A percentile compares a stretch with the other conserved stretches of the same genome.
phyloP scores from a whole-genome alignment of 75 land plant genomes.

The Chamaecyparis obtusa region DNA sequence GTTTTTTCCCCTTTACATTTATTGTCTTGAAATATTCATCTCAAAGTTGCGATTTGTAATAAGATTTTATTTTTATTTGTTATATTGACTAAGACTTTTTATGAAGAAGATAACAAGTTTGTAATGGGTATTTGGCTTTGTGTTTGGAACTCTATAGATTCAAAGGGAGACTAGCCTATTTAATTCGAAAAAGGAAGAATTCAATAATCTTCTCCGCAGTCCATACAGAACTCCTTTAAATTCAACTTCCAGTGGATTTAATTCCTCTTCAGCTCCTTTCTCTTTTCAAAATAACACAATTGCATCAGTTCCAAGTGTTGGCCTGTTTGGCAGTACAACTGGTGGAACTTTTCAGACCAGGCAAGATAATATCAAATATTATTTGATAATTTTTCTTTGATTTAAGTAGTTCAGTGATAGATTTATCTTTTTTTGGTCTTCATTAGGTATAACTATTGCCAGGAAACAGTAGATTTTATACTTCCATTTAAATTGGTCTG shows the following conservation, averaged over 20 bases:
- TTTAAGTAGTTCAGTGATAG: background rate
- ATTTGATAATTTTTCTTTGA: background rate
- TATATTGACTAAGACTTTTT: background rate
- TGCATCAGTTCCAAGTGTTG: conserved; percentile 38
- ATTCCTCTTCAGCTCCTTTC: conserved; percentile 11
- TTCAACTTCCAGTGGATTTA: conserved; percentile 15
- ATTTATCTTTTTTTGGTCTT: background rate
- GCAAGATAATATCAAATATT: background rate
- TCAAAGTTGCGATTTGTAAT: background rate
- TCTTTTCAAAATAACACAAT: conserved; percentile 15
- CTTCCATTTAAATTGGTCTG: background rate
- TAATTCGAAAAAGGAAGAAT: conserved; percentile 48
- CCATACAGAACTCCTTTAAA: conserved; percentile 29
- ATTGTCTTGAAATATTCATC: background rate
- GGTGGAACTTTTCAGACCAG: background rate
- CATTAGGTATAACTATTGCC: background rate
- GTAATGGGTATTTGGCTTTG: background rate
- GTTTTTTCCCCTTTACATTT: background rate
- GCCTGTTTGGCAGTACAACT: conserved; percentile 24
- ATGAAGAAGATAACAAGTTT: background rate
- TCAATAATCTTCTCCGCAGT: conserved; percentile 44
- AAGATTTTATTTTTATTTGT: background rate
- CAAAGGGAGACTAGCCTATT: conserved; percentile 56
- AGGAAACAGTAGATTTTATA: background rate
- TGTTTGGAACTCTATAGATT: conserved; percentile 26